These are phyloP conservation scores for Massarina eburnea DNA, from an alignment of 2,329 filamentous ascomycete genomes.

Conservation along the genomic window DNA sequence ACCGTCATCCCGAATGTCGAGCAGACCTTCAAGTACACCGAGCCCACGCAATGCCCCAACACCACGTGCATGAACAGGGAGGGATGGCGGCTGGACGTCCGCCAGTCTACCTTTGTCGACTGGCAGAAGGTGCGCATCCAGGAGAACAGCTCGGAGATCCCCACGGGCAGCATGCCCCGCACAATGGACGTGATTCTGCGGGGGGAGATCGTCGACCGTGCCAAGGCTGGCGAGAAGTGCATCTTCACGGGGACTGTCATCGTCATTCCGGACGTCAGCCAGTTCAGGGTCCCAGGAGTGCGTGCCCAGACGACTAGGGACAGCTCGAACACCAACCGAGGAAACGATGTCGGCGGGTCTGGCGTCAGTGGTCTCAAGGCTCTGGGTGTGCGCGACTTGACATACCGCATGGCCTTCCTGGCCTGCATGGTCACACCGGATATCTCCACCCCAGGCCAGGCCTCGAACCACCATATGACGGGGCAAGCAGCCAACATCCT, in stretches of 20 bases:
- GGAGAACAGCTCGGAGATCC: constrained; percentile 97
- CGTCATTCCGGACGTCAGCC: constrained; percentile 94
- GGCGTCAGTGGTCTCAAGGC: constrained; percentile 89
- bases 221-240: constrained; percentile 97
- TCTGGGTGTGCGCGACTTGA: constrained; percentile 90
- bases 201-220: constrained; percentile 95
- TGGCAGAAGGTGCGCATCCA: constrained; percentile 99
- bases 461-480: constrained; percentile 66
- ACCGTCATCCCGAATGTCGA: constrained; percentile 86
- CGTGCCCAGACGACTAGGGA: constrained; percentile 83
- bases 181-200: constrained; percentile 97
- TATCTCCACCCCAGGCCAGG: constrained; percentile 75
- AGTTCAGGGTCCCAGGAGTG: constrained; percentile 85
- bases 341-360: constrained; percentile 77
- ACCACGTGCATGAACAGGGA: constrained; percentile 80
- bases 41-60: constrained; percentile 95
- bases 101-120: constrained; percentile 96
- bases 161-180: constrained; percentile 96
- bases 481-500: constrained; percentile 83
- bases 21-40: constrained; percentile 96
- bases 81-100: constrained; percentile 96
- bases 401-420: constrained; percentile 94
- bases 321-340: constrained; percentile 70
- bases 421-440: constrained; percentile 96
- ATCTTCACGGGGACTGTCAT: constrained; percentile 96